Base-by-base conservation (phyloP, 2,329 filamentous ascomycete species). In the Nakataea oryzae region DNA sequence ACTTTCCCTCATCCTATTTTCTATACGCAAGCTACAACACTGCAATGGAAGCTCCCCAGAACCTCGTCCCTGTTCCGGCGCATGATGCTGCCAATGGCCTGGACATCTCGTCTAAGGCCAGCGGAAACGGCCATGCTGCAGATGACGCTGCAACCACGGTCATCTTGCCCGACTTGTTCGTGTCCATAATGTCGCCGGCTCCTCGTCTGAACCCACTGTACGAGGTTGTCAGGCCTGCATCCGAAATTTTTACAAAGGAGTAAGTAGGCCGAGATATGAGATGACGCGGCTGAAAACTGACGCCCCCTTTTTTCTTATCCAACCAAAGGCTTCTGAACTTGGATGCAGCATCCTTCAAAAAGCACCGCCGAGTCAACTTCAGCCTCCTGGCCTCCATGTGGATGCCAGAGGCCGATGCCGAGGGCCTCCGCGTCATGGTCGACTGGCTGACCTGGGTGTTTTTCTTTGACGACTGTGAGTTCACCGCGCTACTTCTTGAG, bases 361-460 rank as follows among this genome's bases (percentile, higher is more conserved):
- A 59, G 14, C 58, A 59, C 27, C 58, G 28, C 26, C 34, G 34
- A 14, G 58, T 59, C 58, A 59, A 59, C 58, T 59, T 59, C 24
- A 50, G 34, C n/a, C 32, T 27, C 11, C 34, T 59, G 3, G 58
- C 58, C 3, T 59, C 58, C 34, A 59, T 59, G 58, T 59, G 58
- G 58, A 59, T 59, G 58, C 58, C 58, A 17, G 58, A 59, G 27
- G 58, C 58, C 32, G 58, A 59, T 26, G 34, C 34, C 7, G 58
- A 59, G 34, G 58, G 58, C 28, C 58, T 59, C 34, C 58, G 58
- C 26, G 58, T 59, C 6, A 59, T 59, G 58, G 58, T 59, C 8
- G 58, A 59, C 58, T 59, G 58, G 58, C 26, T 59, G 34, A 59
- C 58, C 6, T 59, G 58, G 58, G 58, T 59, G 26, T 59, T 59